Conservation (phyloP, 176 grass and related monocot species). For the Avena sativa region DNA sequence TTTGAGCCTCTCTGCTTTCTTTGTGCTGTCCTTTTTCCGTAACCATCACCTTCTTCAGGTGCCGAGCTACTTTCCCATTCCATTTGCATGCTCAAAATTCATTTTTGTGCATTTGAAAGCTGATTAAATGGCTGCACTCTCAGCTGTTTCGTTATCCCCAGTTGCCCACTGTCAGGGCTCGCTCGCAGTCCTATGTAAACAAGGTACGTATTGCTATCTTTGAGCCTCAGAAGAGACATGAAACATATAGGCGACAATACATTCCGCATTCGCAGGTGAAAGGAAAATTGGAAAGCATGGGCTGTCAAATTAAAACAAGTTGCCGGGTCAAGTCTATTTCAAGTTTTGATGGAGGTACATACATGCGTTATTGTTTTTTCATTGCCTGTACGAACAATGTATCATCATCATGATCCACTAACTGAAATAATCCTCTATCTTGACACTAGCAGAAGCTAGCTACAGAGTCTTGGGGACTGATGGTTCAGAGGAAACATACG, state of each 20-base stretch:
- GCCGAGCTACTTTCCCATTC: neutral
- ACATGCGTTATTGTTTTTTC: neutral
- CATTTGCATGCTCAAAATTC: neutral
- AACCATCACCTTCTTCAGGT: neutral
- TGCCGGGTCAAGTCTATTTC: neutral
- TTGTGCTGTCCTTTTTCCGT: neutral
- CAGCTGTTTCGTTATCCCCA: conserved; percentile 1
- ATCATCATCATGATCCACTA: too few relatives aligned
- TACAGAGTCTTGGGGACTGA: too few relatives aligned
- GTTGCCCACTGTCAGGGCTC: neutral
- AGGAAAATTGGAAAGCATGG: neutral
- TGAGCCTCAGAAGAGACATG: neutral
- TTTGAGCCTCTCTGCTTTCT: conserved; percentile 12
- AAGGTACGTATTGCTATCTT: neutral
- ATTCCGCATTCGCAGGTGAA: neutral
- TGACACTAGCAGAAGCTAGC: too few relatives aligned
- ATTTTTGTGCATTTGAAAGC: neutral
- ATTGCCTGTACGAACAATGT: neutral
- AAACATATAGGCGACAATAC: neutral
- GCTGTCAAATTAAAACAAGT: neutral
- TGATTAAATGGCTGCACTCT: neutral
- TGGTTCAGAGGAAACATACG: too few relatives aligned
- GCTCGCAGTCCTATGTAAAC: neutral
- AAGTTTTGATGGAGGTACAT: neutral
- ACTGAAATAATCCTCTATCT: too few relatives aligned